Conservation (phyloP, 768 basidiomycete genomes). For the Lentinus brumalis region DNA sequence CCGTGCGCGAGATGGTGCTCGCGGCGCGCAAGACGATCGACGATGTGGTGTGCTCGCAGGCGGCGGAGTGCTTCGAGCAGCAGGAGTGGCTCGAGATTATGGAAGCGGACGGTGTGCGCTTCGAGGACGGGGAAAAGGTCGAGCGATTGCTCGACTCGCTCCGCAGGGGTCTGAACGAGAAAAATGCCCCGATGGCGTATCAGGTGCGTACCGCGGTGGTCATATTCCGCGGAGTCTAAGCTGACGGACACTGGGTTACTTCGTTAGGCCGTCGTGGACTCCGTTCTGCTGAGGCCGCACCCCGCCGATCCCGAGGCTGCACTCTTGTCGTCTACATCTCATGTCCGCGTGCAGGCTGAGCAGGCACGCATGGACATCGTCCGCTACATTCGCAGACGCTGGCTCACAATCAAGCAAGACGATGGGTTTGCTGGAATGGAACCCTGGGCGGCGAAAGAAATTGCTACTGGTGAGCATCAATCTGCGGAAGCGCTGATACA, state of each 20-base stretch:
- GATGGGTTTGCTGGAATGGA: conserved; percentile 86
- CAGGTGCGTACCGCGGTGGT: conserved; percentile 52
- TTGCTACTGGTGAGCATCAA: conserved; percentile 66
- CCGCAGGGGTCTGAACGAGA: conserved; percentile 61
- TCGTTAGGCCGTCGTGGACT: conserved; percentile 66
- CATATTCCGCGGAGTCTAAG: background rate
- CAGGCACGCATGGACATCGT: conserved; percentile 66
- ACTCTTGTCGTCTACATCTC: conserved; percentile 69
- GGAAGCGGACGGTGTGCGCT: conserved; percentile 69
- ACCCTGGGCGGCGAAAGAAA: conserved; percentile 86
- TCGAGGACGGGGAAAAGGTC: conserved; percentile 78
- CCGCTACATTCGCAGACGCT: conserved; percentile 75
- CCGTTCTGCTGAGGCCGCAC: conserved; percentile 70
- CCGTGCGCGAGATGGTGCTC: conserved; percentile 66
- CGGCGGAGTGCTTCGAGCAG: conserved; percentile 66
- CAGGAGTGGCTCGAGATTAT: conserved; percentile 76
- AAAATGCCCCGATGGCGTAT: conserved; percentile 70
- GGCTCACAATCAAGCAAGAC: conserved; percentile 71
- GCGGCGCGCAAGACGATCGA: conserved; percentile 63
- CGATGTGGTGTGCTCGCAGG: conserved; percentile 57
- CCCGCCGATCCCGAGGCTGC: conserved; percentile 58
- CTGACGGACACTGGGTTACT: background rate
- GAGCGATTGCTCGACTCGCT: conserved; percentile 73
- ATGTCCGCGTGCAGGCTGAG: conserved; percentile 73
- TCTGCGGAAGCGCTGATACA: background rate